Base-by-base conservation (phyloP, 2,329 filamentous ascomycete species). In the Rutstroemia sp. region DNA sequence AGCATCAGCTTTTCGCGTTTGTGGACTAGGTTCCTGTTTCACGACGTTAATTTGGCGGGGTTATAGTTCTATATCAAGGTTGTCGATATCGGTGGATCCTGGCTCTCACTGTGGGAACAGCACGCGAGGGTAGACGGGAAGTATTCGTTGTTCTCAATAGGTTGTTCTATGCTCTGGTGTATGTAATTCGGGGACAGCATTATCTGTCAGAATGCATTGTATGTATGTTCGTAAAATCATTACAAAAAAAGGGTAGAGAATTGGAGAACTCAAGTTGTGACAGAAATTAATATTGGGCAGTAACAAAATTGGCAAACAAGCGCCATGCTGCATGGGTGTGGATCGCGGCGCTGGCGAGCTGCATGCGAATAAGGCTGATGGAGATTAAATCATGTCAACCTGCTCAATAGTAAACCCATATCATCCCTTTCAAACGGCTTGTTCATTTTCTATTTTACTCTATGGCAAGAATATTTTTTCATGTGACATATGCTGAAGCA, bases 21-120 rank as follows among this genome's bases (percentile, higher is more conserved):
- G 57, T 49, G 59, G 60, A 62, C 54, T 41, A 55, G 56, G 59
- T 60, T 58, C 60, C 58, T 53, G 65, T 67, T 67, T 67, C 63
- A 65, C 53, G 57, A 64, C 60, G 61, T 58, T 61, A 49, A 64
- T 61, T 67, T 61, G 66, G 62, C 63, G 64, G 64, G 64, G 62
- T 60, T 46, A 60, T 57, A 57, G 58, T 54, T 56, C 54, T 67
- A 64, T 63, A 57, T 58, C 64, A 58, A 67, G 66, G 63, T 65
- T 64, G 61, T 56, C 58, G 57, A 64, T 63, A 64, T 58, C 54
- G 60, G 61, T 60, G 55, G 54, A 59, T 60, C 59, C 62, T 61
- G 46, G 63, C 50, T 56, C 41, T 48, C 46, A 44, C 30, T 17
- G 25, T 38, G 37, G 41, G 49, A 51, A 55, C 49, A 51, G 38